These are phyloP conservation scores for Brassica carinata DNA, from an alignment of 345 rosid species.

Conservation along the genomic window DNA sequence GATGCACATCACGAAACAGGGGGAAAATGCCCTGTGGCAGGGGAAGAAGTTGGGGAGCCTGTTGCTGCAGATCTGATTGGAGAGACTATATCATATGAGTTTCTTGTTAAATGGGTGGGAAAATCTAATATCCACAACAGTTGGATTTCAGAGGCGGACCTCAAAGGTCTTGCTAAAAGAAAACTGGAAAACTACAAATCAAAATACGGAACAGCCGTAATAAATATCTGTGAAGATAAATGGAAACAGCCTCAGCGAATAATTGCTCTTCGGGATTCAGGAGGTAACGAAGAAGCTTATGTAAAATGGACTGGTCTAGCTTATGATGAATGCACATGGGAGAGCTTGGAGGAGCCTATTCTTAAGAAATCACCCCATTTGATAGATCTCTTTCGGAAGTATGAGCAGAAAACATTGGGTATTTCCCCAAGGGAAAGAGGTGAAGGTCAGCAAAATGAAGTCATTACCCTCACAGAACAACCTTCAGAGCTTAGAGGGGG, in stretches of 20 bases:
- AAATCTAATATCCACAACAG: conserved; percentile 87
- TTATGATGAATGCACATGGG: conserved; percentile 99
- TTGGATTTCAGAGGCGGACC: conserved; percentile 89
- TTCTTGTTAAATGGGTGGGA: conserved; percentile 97
- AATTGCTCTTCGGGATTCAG: conserved; percentile 64
- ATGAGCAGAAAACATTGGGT: conserved; percentile 63
- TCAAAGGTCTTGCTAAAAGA: conserved; percentile 90
- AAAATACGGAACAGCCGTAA: conserved; percentile 83
- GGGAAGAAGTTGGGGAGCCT: conserved; percentile 52
- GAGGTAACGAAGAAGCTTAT: conserved; percentile 72
- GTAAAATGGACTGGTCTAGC: conserved; percentile 97
- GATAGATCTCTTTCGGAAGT: conserved; percentile 64
- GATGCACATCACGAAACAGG: conserved; percentile 43
- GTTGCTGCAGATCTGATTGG: conserved; percentile 42
- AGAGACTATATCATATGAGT: conserved; percentile 61
- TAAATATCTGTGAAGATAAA: conserved; percentile 92
- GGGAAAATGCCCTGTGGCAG: conserved; percentile 30
- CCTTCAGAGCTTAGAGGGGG: conserved; percentile 93
- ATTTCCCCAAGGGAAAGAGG: conserved; percentile 47
- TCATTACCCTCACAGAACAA: conserved; percentile 76
- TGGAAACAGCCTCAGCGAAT: conserved; percentile 97
- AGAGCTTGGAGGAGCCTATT: conserved; percentile 81
- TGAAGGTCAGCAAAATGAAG: conserved; percentile 64
- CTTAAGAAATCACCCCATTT: conserved; percentile 58
- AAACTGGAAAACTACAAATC: conserved; percentile 96